These are phyloP conservation scores for Sicyos edulis DNA, from an alignment of 306 rosid genomes.

Conservation along the genomic window DNA sequence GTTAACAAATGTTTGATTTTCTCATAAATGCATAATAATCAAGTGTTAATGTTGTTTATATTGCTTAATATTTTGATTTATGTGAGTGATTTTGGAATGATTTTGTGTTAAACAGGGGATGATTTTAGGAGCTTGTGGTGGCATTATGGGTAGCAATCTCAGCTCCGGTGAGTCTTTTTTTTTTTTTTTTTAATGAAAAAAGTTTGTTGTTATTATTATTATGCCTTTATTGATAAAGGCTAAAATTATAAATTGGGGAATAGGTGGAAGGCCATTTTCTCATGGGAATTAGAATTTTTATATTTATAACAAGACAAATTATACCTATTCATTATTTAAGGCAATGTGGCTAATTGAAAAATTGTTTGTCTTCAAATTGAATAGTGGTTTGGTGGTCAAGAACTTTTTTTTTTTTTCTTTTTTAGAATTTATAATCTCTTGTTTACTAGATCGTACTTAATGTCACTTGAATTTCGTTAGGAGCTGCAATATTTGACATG, in stretches of 20 bases:
- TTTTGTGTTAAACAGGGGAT: slow-evolving; percentile 43
- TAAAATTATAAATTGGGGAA: not conserved
- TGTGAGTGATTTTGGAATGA: not conserved
- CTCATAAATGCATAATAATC: too few relatives aligned
- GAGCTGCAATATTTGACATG: slow-evolving; percentile 92
- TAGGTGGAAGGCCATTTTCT: slow-evolving; percentile 21
- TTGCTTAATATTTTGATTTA: not conserved
- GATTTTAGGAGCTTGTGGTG: slow-evolving; percentile 55
- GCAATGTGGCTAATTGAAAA: not conserved
- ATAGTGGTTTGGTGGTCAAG: too few relatives aligned
- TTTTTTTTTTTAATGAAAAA: too few relatives aligned
- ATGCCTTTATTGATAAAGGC: not conserved
- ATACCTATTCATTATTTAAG: not conserved
- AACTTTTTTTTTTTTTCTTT: too few relatives aligned
- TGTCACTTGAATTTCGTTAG: slow-evolving; percentile 27
- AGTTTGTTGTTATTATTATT: not conserved
- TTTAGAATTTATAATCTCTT: too few relatives aligned
- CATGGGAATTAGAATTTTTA: not conserved
- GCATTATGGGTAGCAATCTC: slow-evolving; percentile 53
- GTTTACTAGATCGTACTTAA: too few relatives aligned
- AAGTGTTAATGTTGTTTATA: too few relatives aligned
- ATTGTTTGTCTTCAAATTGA: not conserved
- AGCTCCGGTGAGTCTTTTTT: slow-evolving; percentile 53
- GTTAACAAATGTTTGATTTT: not conserved
- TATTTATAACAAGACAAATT: slow-evolving; percentile 14